These are phyloP conservation scores for Amphibolis antarctica DNA, from an alignment of 106 monocot genomes.

Conservation along the genomic window DNA sequence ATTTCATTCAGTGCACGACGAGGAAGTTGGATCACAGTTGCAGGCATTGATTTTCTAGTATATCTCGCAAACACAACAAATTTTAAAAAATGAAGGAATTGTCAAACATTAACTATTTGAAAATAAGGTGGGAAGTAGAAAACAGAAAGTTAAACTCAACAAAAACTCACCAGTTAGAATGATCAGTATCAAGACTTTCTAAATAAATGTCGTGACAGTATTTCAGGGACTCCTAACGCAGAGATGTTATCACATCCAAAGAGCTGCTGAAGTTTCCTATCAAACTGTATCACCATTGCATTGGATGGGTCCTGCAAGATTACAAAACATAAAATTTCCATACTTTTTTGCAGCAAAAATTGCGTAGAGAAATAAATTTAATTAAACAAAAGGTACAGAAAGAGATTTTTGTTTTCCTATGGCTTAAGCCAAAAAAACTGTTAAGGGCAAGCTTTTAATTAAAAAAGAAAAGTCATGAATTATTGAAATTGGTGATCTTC, in stretches of 20 bases:
- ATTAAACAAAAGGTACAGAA: background rate
- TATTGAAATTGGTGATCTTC: no score
- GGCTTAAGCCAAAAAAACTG: no score
- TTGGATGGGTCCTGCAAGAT: slow-evolving; percentile 28
- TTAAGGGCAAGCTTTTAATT: no score
- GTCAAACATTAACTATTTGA: background rate
- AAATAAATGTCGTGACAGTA: slow-evolving; percentile 26
- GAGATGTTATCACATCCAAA: slow-evolving; percentile 38
- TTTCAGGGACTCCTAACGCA: slow-evolving; percentile 25
- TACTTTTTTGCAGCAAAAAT: background rate
- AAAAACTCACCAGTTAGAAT: slow-evolving; percentile 19
- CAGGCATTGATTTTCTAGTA: no score
- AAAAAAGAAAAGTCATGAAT: no score
- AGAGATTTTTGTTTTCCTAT: no score
- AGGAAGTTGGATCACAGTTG: no score
- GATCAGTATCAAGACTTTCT: slow-evolving; percentile 21
- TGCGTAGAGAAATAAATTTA: background rate
- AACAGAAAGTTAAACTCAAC: background rate
- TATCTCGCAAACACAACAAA: background rate
- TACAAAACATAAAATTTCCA: background rate
- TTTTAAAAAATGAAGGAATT: background rate
- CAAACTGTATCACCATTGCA: slow-evolving; percentile 26
- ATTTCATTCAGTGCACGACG: no score
- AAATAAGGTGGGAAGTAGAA: background rate
- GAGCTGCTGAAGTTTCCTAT: slow-evolving; percentile 27